Percentiles rank a stretch among this genome's conserved stretches.
phyloP scores from a whole-genome alignment of 1,284 basidiomycete species.

The Moesziomyces parantarcticus region DNA sequence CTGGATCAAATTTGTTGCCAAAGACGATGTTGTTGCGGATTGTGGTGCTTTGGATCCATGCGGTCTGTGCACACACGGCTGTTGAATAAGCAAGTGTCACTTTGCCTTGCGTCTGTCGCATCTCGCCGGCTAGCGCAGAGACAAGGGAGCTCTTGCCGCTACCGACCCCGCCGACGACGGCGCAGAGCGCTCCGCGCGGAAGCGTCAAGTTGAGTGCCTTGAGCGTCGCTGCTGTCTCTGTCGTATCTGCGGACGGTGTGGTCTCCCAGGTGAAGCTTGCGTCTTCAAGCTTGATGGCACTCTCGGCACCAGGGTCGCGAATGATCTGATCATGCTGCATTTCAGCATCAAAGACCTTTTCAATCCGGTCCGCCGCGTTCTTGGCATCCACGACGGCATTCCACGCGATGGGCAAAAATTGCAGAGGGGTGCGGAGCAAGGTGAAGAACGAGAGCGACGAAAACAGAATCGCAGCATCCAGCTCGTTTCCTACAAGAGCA shows the following conservation, averaged over 20 bases:
- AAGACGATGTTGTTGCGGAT: slow-evolving; percentile 87
- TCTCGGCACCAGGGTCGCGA: slow-evolving; percentile 6
- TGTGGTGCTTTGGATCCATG: slow-evolving; percentile 69
- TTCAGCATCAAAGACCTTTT: slow-evolving; percentile 19
- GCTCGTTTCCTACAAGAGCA: slow-evolving; percentile 74
- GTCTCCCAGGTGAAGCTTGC: slow-evolving; percentile 60
- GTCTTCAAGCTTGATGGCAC: slow-evolving; percentile 10
- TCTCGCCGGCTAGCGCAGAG: slow-evolving; percentile 26
- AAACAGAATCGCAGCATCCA: slow-evolving; percentile 79
- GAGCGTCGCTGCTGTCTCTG: slow-evolving; percentile 71
- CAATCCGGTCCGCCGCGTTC: slow-evolving; percentile 18
- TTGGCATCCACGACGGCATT: slow-evolving; percentile 80
- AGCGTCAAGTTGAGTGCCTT: slow-evolving; percentile 75
- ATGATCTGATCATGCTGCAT: slow-evolving; percentile 14
- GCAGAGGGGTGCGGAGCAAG: slow-evolving; percentile 65
- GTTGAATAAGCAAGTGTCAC: slow-evolving; percentile 6
- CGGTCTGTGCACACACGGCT: slow-evolving; percentile 11
- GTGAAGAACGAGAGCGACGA: slow-evolving; percentile 78
- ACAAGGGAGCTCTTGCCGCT: slow-evolving; percentile 73
- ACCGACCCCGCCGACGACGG: slow-evolving; percentile 81
- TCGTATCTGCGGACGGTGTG: slow-evolving; percentile 70
- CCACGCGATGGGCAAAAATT: slow-evolving; percentile 76
- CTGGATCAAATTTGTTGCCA: slow-evolving; percentile 81
- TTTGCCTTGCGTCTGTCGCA: slow-evolving; percentile 18
- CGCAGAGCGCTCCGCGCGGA: slow-evolving; percentile 78